Evolutionary conservation across 139 green algal genomes (phyloP).

Genomic region (Raphidocelis subcapitata): DNA sequence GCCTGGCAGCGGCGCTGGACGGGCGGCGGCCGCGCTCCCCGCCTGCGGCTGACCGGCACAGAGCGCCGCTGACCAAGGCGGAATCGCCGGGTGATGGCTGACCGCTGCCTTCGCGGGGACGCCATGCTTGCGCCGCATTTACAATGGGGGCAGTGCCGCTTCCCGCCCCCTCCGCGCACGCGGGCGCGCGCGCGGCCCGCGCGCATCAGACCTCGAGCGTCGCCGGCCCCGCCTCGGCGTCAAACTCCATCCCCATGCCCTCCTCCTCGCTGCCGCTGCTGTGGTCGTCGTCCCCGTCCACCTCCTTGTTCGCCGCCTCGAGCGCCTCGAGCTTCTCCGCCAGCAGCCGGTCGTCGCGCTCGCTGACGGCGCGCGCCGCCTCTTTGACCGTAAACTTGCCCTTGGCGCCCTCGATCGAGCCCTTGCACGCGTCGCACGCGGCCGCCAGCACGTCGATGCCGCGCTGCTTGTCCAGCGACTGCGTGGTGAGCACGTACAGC

Average conservation of each 20-base stretch:
- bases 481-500: slow-evolving; percentile 97
- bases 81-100: too few species aligned
- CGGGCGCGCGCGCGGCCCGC: too few species aligned
- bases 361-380: slow-evolving; percentile 88
- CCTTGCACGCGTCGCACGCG: slow-evolving; percentile 74
- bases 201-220: too few species aligned
- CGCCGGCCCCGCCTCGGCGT: too few species aligned
- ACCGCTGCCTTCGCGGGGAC: too few species aligned
- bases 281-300: slow-evolving; percentile 48
- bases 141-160: too few species aligned
- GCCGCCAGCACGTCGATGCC: slow-evolving; percentile 61
- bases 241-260: slow-evolving; percentile 47
- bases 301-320: slow-evolving; percentile 68
- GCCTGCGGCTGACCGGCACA: too few species aligned
- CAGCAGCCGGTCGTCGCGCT: slow-evolving; percentile 90
- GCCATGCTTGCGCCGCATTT: too few species aligned
- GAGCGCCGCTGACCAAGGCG: too few species aligned
- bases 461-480: slow-evolving; percentile 91
- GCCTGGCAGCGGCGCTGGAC: too few species aligned
- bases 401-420: slow-evolving; percentile 75
- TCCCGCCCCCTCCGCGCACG: too few species aligned
- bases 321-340: slow-evolving; percentile 86
- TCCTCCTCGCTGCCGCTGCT: slow-evolving; percentile 60
- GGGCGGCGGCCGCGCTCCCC: too few species aligned
- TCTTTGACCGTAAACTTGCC: slow-evolving; percentile 95